phyloP scores from a whole-genome alignment of 768 basidiomycete species.

The Termitomyces sp. region DNA sequence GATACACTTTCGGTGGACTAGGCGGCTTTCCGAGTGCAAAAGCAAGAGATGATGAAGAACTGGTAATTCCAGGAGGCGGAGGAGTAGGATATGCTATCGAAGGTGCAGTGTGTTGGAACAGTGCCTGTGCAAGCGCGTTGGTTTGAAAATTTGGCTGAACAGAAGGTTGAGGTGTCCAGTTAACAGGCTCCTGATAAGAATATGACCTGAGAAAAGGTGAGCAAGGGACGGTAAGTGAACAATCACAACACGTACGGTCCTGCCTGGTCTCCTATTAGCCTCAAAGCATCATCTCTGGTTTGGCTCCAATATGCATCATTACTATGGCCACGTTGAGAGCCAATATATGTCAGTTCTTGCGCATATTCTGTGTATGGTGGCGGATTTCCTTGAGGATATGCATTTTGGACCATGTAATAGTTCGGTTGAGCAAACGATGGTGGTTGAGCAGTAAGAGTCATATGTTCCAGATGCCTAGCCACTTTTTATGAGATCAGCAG shows the following conservation, averaged over 20 bases:
- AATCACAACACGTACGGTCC: slow-evolving; percentile 34
- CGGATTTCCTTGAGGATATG: slow-evolving; percentile 33
- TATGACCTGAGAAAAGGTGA: slow-evolving; percentile 27
- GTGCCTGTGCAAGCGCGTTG: slow-evolving; percentile 52
- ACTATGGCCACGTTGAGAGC: slow-evolving; percentile 35
- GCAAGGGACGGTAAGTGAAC: slow-evolving; percentile 8
- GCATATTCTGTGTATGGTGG: slow-evolving; percentile 67
- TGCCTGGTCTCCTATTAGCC: slow-evolving; percentile 51
- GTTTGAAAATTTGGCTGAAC: slow-evolving; percentile 49
- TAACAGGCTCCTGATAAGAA: slow-evolving; percentile 33
- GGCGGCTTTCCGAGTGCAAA: slow-evolving; percentile 52
- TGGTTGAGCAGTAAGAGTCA: slow-evolving; percentile 52
- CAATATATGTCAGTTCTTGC: slow-evolving; percentile 51
- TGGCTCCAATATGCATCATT: slow-evolving; percentile 60
- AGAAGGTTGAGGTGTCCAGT: slow-evolving; percentile 35
- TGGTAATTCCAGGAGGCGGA: slow-evolving; percentile 56
- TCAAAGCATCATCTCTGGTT: slow-evolving; percentile 53
- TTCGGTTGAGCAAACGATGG: slow-evolving; percentile 61
- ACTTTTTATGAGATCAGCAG: slow-evolving; percentile 32
- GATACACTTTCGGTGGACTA: slow-evolving; percentile 27
- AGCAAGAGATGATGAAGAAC: slow-evolving; percentile 72
- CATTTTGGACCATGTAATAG: slow-evolving; percentile 33
- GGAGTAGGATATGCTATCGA: slow-evolving; percentile 66
- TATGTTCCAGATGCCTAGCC: slow-evolving; percentile 55
- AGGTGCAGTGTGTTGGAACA: slow-evolving; percentile 60